Evolutionary conservation across 768 basidiomycete species (phyloP), one percentile per base, ranked within the genome.

Genomic region (Pholiota microspora): DNA sequence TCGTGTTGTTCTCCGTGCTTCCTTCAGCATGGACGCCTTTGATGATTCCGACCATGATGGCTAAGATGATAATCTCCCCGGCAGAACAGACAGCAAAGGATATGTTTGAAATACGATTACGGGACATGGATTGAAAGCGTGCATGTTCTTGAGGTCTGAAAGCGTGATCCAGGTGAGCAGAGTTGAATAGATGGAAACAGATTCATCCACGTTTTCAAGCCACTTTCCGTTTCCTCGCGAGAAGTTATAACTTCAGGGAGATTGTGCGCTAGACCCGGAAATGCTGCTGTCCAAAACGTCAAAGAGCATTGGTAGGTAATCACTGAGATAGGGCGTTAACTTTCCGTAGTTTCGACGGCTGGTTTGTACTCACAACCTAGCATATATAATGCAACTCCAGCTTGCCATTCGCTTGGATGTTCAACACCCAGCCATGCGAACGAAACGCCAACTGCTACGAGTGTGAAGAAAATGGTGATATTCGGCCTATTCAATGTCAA

Each of bases 281-380:
- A 90, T 10, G 89, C 89, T 10, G 89, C 89, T 0, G 86, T 88
- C 88, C 88, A 92, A 68, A 91, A 92, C 0, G 89, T 90, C 51
- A 90, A 67, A 27, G 85, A 73, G 52, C 86, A 81, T 82, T 87
- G 88, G 66, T 89, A 92, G 0, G 87, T 76, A 31, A 90, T 86
- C 53, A 90, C 84, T 84, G 23, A 5, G 63, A 49, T 58, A 10
- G 18, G 46, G 57, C 40, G 61, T 57, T 50, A 56, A 56, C 12
- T 49, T 6, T 23, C 24, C 9, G 9, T 24, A 38, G 18, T 53
- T 13, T 13, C 35, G 27, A 29, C 6, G 34, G 16, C 3, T 16
- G 21, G 49, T 18, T 9, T 23, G 18, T 15, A 73, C 84, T 69
- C 62, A 86, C 85, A 62, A 21, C 84, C 86, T 21, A 88, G 69